Evolutionary conservation across 2,329 filamentous ascomycete species (phyloP).

Genomic region (Fusarium concolor): DNA sequence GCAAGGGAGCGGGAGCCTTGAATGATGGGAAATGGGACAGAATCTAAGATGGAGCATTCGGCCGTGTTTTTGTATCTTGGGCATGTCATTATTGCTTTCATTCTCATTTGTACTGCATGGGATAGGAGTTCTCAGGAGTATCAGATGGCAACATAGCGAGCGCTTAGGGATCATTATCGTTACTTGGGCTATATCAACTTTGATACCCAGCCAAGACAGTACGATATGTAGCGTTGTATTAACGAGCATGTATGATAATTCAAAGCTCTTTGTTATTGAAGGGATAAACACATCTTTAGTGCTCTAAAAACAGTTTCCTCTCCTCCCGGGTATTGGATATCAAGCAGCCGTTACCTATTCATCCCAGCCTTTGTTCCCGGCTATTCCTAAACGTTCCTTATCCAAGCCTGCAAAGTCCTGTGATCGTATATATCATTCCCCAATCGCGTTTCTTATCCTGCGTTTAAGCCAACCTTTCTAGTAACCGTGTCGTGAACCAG

Average conservation of each 20-base stretch:
- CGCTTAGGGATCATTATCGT: conserved; percentile 24
- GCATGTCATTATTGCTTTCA: conserved; percentile 21
- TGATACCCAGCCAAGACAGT: not conserved
- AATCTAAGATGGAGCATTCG: conserved; percentile 3
- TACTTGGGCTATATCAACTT: conserved; percentile 10
- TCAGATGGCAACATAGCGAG: conserved; percentile 26
- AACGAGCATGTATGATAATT: conserved; percentile 14
- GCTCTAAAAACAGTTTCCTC: conserved; percentile 7
- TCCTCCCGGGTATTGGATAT: conserved; percentile 36
- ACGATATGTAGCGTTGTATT: conserved; percentile 15
- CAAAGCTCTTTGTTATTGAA: conserved; percentile 20
- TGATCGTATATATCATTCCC: not conserved
- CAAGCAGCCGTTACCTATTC: conserved; percentile 28
- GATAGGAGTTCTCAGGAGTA: conserved; percentile 41
- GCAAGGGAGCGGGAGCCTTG: not conserved
- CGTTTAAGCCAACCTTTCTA: conserved; percentile 18
- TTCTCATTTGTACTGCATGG: conserved; percentile 41
- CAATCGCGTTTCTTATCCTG: not conserved
- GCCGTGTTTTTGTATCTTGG: conserved; percentile 23
- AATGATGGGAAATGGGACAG: not conserved
- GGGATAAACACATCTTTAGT: conserved; percentile 15
- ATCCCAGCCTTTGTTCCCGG: conserved; percentile 18
- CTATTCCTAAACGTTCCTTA: conserved; percentile 10
- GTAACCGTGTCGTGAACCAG: conserved; percentile 54
- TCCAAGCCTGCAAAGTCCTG: conserved; percentile 8